phyloP scores from a whole-genome alignment of 2,329 filamentous ascomycete species.

The Didymella exigua region DNA sequence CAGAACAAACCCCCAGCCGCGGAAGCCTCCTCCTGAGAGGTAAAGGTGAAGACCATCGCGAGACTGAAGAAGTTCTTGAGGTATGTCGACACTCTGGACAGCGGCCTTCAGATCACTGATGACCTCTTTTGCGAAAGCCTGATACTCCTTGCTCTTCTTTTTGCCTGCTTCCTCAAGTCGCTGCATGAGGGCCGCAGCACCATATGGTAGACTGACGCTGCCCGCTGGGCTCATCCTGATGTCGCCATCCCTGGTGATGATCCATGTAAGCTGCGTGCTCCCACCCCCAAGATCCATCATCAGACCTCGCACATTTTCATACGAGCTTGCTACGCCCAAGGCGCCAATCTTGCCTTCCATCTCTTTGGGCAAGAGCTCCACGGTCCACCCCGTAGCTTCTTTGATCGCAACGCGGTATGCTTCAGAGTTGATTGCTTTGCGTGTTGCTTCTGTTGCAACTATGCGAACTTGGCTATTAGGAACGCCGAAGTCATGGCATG shows the following conservation, averaged over 20 bases:
- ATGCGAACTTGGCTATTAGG: slow-evolving; percentile 69
- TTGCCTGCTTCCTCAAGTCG: slow-evolving; percentile 52
- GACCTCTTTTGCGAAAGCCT: slow-evolving; percentile 61
- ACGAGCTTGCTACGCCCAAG: slow-evolving; percentile 78
- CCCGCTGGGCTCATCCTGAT: slow-evolving; percentile 49
- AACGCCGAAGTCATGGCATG: slow-evolving; percentile 73
- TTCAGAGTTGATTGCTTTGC: slow-evolving; percentile 75
- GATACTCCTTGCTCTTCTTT: slow-evolving; percentile 50
- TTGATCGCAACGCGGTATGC: slow-evolving; percentile 71
- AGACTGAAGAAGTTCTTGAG: slow-evolving; percentile 56
- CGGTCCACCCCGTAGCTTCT: slow-evolving; percentile 67
- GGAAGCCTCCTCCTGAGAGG: slow-evolving; percentile 86
- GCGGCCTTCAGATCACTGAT: slow-evolving; percentile 63
- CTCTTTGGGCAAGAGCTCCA: slow-evolving; percentile 75
- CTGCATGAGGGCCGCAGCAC: slow-evolving; percentile 68
- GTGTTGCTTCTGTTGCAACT: slow-evolving; percentile 87
- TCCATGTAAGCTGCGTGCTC: slow-evolving; percentile 73
- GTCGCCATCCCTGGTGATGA: slow-evolving; percentile 59
- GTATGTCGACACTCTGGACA: slow-evolving; percentile 63
- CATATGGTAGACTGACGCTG: slow-evolving; percentile 71
- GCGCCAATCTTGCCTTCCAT: slow-evolving; percentile 85
- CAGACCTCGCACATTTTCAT: slow-evolving; percentile 72
- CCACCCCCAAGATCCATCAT: slow-evolving; percentile 88
- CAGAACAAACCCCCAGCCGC: slow-evolving; percentile 87
- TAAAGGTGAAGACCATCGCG: slow-evolving; percentile 65